Evolutionary conservation across 148 eudicot species (phyloP).

Genomic region (Rhododendron simsii): DNA sequence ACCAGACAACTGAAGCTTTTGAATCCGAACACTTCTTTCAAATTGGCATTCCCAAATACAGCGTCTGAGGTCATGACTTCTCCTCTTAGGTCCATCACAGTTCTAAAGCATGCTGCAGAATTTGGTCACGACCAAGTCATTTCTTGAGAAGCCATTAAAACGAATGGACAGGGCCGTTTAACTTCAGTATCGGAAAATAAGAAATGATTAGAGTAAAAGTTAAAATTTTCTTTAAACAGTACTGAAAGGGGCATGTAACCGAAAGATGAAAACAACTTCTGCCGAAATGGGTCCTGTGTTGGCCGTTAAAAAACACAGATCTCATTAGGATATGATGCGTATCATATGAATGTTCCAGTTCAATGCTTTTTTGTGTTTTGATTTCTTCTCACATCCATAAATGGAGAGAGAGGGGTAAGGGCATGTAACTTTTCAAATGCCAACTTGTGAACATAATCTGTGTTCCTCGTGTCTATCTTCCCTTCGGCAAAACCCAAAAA

Average conservation of each 20-base stretch:
- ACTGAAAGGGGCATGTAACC: not conserved
- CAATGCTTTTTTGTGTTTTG: not conserved
- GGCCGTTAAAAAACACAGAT: not conserved
- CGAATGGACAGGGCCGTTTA: not conserved
- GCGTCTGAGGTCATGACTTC: not conserved
- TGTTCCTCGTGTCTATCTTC: not conserved
- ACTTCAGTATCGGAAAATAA: not conserved
- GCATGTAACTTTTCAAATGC: not conserved
- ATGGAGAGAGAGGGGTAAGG: not conserved
- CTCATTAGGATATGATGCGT: not conserved
- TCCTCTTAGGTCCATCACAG: not conserved
- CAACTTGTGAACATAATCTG: not conserved
- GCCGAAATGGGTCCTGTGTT: not conserved
- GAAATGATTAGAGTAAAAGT: not conserved
- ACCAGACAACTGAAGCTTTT: not conserved
- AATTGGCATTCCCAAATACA: not conserved
- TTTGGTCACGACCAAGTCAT: not conserved
- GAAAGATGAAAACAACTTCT: not conserved
- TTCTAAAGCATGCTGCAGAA: not conserved
- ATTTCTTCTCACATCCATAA: not conserved
- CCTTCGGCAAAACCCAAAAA: not conserved
- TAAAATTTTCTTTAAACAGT: not conserved
- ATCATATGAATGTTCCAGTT: not conserved
- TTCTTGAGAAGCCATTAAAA: not conserved
- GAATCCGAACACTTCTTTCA: not conserved